Conservation (phyloP, 352 stramenopile genomes). For the Phytophthora pisi region DNA sequence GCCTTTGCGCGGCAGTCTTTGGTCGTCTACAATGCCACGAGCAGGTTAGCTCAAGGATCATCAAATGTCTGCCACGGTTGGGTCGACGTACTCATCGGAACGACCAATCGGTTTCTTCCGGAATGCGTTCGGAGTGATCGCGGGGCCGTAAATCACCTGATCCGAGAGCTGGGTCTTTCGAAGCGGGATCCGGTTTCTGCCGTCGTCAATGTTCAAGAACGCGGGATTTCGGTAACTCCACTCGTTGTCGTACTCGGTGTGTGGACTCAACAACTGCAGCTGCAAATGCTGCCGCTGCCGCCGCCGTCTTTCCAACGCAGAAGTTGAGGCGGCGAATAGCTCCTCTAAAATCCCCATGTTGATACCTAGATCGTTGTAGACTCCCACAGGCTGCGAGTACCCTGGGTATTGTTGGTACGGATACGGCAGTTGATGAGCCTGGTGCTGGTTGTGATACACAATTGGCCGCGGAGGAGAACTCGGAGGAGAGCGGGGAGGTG, state of each 20-base stretch:
- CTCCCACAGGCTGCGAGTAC: background rate
- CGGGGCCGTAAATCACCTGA: conserved; percentile 68
- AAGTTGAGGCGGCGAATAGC: conserved; percentile 36
- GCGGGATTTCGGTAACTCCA: conserved; percentile 11
- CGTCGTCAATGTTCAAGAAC: conserved; percentile 64
- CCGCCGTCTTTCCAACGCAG: conserved; percentile 31
- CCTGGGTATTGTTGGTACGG: conserved; percentile 13
- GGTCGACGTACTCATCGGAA: conserved; percentile 29
- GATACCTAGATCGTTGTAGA: conserved; percentile 27
- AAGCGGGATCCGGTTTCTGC: conserved; percentile 65
- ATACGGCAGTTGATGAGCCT: conserved; percentile 12
- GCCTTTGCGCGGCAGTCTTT: conserved; percentile 37
- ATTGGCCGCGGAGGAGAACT: conserved; percentile 22
- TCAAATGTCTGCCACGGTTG: background rate
- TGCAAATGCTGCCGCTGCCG: conserved; percentile 33
- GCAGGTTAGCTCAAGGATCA: conserved; percentile 5
- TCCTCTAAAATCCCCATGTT: conserved; percentile 35
- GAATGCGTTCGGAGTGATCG: conserved; percentile 57
- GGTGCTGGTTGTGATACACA: conserved; percentile 28
- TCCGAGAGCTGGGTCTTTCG: conserved; percentile 54
- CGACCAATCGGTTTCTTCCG: conserved; percentile 22
- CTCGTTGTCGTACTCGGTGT: conserved; percentile 25
- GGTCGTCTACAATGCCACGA: conserved; percentile 26
- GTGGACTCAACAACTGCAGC: conserved; percentile 21
- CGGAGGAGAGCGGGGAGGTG: conserved; percentile 22